Evolutionary conservation across 352 stramenopile species (phyloP).

Genomic region (Phytophthora europaea): DNA sequence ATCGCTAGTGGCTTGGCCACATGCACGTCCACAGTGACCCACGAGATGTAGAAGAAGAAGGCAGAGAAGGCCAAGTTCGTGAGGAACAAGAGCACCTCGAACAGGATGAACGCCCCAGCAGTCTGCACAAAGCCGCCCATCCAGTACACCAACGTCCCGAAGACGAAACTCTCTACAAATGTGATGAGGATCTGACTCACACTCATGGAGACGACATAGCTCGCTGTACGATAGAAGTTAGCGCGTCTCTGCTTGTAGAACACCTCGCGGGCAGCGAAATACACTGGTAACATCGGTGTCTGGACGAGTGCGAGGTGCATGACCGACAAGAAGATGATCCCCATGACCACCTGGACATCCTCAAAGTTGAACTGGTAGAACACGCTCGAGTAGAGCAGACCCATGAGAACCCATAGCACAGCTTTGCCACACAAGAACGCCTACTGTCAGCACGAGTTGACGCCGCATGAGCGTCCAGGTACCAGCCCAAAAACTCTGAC

Average conservation of each 20-base stretch:
- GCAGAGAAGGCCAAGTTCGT: constrained; percentile 51
- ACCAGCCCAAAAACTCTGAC: constrained; percentile 20
- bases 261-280: constrained; percentile 42
- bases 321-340: constrained; percentile 79
- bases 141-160: constrained; percentile 62
- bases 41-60: constrained; percentile 60
- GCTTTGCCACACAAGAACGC: constrained; percentile 45
- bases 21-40: constrained; percentile 39
- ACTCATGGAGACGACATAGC: constrained; percentile 50
- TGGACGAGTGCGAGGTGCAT: constrained; percentile 74
- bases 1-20: constrained; percentile 55
- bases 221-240: constrained; percentile 52
- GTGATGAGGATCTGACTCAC: constrained; percentile 56
- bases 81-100: constrained; percentile 49
- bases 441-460: constrained; percentile 63
- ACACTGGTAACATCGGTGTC: constrained; percentile 44
- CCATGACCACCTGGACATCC: constrained; percentile 59
- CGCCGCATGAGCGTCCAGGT: constrained; percentile 44
- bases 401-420: constrained; percentile 51
- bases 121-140: constrained; percentile 60
- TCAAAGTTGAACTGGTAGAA: constrained; percentile 51
- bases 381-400: constrained; percentile 43
- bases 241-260: constrained; percentile 54
- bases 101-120: constrained; percentile 45
- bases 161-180: constrained; percentile 50